Base-by-base conservation (phyloP, 345 rosid genomes). In the Trapa bicornis region DNA sequence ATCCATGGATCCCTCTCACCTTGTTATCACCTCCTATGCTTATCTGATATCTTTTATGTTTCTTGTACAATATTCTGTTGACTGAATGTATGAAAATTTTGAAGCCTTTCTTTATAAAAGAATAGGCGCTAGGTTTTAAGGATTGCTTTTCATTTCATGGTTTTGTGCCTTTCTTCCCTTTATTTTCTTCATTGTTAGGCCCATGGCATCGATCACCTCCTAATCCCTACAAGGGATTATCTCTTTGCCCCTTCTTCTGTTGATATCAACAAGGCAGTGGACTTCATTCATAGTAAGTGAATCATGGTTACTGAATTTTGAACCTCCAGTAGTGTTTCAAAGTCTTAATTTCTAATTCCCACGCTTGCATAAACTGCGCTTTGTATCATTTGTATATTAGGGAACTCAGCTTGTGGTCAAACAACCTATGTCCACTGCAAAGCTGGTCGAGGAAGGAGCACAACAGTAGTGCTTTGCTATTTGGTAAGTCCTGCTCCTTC, bases 371-470 rank as follows among this genome's bases (percentile, higher is more conserved):
- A 35, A 42, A 47, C 47, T 39, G 39, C 33, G 6, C 47, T 70
- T 11, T 71, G 36, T 47, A 50, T 37, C 14, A 3, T 12, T 56
- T 65, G 48, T 70, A 60, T 69, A 68, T 48, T 72, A 89, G 98
- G 79, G 71, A 89, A 88, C 68, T 76, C 87, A 47, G 76, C 78
- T 41, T 74, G 72, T 39, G 83, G 92, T 71, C 85, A 77, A 73
- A 88, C 86, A 43, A 89, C 97, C 2, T 88, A 88, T 66, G 96
- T 89, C 41, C 98, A 92, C 73, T 92, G 98, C 76, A 92, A 92
- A 78, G 97, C 98, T 73, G 98, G 97, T 38, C 83, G 96, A 8
- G 96, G 98, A 79, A 81, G 96, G 76, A 92, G 98, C 79, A 89
- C 96, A 1, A 88, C 93, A 8, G 80, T 93, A 71, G 94, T 88